Conservation (phyloP, 2,329 filamentous ascomycete species). For the Penicillium sp. region DNA sequence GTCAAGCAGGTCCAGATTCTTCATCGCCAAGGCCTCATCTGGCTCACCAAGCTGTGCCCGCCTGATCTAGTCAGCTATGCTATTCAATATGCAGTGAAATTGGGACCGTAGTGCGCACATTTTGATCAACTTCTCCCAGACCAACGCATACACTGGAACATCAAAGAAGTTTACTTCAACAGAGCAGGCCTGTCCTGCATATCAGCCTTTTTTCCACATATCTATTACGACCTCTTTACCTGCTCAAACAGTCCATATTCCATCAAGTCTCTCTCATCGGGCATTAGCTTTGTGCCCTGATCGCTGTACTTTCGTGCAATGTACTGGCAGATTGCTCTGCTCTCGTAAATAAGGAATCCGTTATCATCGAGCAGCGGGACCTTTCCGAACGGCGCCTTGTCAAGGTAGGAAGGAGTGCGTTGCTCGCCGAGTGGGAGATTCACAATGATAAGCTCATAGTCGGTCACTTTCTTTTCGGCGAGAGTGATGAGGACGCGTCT, state of each 20-base stretch:
- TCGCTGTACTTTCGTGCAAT: slow-evolving; percentile 19
- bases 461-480: slow-evolving; percentile 25
- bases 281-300: slow-evolving; percentile 16
- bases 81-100: too few relatives aligned
- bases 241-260: slow-evolving; percentile 22
- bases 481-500: slow-evolving; percentile 25
- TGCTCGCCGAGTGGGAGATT: slow-evolving; percentile 26
- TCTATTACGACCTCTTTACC: too few relatives aligned
- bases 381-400: slow-evolving; percentile 33
- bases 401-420: slow-evolving; percentile 20
- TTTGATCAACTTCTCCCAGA: slow-evolving; percentile 19
- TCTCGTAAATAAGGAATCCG: slow-evolving; percentile 20
- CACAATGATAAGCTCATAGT: slow-evolving; percentile 24
- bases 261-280: slow-evolving; percentile 17
- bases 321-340: slow-evolving; percentile 32
- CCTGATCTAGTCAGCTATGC: too few relatives aligned
- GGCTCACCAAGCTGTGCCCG: background rate
- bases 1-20: slow-evolving; percentile 11
- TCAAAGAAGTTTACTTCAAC: slow-evolving; percentile 25
- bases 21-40: slow-evolving; percentile 16
- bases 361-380: slow-evolving; percentile 33
- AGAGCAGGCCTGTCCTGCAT: slow-evolving; percentile 24
- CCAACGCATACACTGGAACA: slow-evolving; percentile 12
- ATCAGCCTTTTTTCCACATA: too few relatives aligned
- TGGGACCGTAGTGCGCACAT: too few relatives aligned